Evolutionary conservation across 2,329 filamentous ascomycete genomes (phyloP).

Genomic region (Fusarium sp.): DNA sequence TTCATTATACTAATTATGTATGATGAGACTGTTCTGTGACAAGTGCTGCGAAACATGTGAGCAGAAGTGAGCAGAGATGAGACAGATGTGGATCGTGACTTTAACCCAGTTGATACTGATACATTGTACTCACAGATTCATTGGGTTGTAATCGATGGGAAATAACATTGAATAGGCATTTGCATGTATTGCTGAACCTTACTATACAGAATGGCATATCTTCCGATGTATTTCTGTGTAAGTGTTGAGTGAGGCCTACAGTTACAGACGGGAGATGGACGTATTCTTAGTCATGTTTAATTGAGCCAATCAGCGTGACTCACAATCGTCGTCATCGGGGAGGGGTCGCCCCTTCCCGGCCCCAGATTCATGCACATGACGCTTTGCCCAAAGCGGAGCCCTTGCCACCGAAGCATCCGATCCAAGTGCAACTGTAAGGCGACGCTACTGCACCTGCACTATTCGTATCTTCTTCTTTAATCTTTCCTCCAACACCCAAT

Average conservation of each 20-base stretch:
- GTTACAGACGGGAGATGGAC: background rate
- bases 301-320: constrained; percentile 10
- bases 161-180: background rate
- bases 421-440: constrained; percentile 9
- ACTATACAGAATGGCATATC: background rate
- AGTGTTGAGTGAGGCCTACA: no score
- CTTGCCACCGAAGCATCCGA: constrained; percentile 41
- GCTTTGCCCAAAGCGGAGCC: constrained; percentile 30
- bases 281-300: background rate
- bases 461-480: constrained; percentile 4
- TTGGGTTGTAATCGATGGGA: background rate
- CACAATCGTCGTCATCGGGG: constrained; percentile 26
- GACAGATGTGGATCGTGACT: constrained; percentile 10
- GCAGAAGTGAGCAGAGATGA: background rate
- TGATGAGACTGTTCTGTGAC: constrained; percentile 8
- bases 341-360: constrained; percentile 18
- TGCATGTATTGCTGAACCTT: background rate
- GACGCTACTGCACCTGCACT: constrained; percentile 19
- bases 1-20: constrained; percentile 18
- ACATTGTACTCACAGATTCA: background rate
- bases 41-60: constrained; percentile 1
- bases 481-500: constrained; percentile 4
- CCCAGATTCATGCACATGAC: constrained; percentile 27
- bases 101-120: background rate
- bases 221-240: no score